Percentiles rank a stretch among this genome's conserved stretches.
Conservation (phyloP, 305 asterid genomes). For the Fraxinus floribunda region DNA sequence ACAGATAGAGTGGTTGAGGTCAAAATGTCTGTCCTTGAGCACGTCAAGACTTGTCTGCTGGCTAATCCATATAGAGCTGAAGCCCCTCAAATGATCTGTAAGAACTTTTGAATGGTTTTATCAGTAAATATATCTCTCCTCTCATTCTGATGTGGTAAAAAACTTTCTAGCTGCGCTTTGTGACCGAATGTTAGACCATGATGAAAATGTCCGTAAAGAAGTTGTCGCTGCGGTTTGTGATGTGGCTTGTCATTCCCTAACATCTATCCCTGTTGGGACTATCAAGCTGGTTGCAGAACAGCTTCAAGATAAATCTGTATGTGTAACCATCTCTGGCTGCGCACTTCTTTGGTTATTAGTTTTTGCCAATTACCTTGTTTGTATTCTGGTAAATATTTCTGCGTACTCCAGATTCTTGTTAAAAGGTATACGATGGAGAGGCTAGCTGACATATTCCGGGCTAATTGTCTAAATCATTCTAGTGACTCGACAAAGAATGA, state of each 20-base stretch:
- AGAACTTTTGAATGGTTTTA: constrained; percentile 29
- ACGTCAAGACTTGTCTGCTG: constrained; percentile 65
- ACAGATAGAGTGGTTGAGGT: constrained; percentile 81
- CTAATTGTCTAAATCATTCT: constrained; percentile 49
- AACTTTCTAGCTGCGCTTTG: constrained; percentile 74
- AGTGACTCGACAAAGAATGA: constrained; percentile 37
- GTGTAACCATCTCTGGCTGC: constrained; percentile 29
- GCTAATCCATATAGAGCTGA: constrained; percentile 68
- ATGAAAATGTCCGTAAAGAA: constrained; percentile 87
- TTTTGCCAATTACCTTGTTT: constrained; percentile 14
- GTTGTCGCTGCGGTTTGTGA: constrained; percentile 86
- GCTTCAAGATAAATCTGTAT: constrained; percentile 93
- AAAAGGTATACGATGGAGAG: constrained; percentile 90
- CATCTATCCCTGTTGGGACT: constrained; percentile 66
- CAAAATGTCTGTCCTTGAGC: constrained; percentile 60
- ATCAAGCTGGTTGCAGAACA: constrained; percentile 86
- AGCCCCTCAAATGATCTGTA: constrained; percentile 80
- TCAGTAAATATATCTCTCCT: constrained; percentile 4
- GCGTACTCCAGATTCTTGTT: constrained; percentile 64
- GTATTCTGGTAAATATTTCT: constrained; percentile 28
- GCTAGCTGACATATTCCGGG: constrained; percentile 77
- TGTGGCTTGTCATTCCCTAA: constrained; percentile 59
- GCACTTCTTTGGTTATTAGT: constrained; percentile 5
- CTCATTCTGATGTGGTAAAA: constrained; percentile 33
- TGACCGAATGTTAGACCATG: constrained; percentile 85